phyloP scores from a whole-genome alignment of 176 grass and related monocot species.

The Hyparrhenia diplandra region DNA sequence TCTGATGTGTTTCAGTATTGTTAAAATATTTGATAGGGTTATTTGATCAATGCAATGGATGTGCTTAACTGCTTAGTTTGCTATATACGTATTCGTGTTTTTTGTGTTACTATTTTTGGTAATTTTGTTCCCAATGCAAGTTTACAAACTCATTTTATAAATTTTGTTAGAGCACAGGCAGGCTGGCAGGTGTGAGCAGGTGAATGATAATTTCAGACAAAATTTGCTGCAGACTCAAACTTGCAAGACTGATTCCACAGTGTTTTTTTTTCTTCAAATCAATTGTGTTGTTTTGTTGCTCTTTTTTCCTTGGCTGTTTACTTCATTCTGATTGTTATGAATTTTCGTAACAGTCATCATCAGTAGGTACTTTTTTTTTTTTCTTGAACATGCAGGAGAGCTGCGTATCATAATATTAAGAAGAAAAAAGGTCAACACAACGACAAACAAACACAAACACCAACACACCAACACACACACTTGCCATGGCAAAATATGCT shows the following conservation, averaged over 20 bases:
- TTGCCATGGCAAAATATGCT: neutral
- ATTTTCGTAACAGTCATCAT: neutral
- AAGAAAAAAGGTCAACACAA: no score
- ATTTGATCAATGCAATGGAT: neutral
- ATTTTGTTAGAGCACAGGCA: neutral
- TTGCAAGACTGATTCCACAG: neutral
- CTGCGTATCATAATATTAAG: no score
- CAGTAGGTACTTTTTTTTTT: no score
- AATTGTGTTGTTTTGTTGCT: neutral
- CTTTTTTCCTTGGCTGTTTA: neutral
- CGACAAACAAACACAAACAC: no score
- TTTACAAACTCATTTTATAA: neutral
- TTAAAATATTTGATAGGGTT: neutral
- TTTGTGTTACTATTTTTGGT: neutral
- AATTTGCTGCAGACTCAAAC: neutral
- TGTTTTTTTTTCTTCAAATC: neutral
- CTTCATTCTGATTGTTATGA: neutral
- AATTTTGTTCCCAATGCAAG: neutral
- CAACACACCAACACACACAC: no score
- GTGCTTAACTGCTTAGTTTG: neutral
- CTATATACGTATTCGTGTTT: neutral
- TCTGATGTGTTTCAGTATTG: neutral
- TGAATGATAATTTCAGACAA: neutral
- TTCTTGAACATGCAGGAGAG: no score
- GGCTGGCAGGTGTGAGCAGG: neutral